Conservation (phyloP, 108 stramenopile species). For the Aureococcus anophagefferens region DNA sequence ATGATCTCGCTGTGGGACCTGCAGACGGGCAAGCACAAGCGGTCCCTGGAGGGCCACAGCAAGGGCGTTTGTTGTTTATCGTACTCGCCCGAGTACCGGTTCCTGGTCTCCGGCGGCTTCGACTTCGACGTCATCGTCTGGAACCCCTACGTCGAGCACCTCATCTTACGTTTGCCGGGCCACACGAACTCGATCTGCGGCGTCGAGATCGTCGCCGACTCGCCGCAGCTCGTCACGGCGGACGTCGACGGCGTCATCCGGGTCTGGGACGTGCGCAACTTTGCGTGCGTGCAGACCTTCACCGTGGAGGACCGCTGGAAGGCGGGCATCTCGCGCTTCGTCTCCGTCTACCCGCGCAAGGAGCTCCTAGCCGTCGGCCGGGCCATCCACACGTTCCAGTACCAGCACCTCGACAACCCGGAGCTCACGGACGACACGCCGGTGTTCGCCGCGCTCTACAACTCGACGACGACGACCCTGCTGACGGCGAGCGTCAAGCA, state of each 20-base stretch:
- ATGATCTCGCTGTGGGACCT: constrained; percentile 39
- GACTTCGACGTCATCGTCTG: constrained; percentile 34
- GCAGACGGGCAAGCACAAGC: constrained; percentile 20
- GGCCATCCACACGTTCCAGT: constrained; percentile 21
- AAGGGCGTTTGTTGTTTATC: constrained; percentile 32
- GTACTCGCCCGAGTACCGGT: constrained; percentile 28
- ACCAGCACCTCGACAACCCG: constrained; percentile 11
- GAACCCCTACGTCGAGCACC: constrained; percentile 34
- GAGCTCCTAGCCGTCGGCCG: constrained; percentile 23
- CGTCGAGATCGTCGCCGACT: constrained; percentile 27
- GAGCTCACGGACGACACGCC: constrained; percentile 18
- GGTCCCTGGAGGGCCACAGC: constrained; percentile 27
- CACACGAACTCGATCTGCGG: constrained; percentile 30
- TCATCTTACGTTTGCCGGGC: constrained; percentile 27
- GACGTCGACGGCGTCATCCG: constrained; percentile 31
- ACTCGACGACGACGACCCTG: constrained; percentile 14
- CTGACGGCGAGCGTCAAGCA: constrained; percentile 2
- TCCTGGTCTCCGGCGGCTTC: constrained; percentile 35
- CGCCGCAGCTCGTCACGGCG: constrained; percentile 28
- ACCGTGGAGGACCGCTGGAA: constrained; percentile 5
- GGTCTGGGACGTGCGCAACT: constrained; percentile 41
- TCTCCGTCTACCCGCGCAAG: constrained; percentile 9
- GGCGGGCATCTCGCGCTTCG: constrained; percentile 14
- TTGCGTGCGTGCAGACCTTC: constrained; percentile 34
- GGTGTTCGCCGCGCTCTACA: constrained; percentile 10